Evolutionary conservation across 352 stramenopile species (phyloP), one percentile per base, ranked within the genome.

Genomic region (Globisporangium acanthophoron): DNA sequence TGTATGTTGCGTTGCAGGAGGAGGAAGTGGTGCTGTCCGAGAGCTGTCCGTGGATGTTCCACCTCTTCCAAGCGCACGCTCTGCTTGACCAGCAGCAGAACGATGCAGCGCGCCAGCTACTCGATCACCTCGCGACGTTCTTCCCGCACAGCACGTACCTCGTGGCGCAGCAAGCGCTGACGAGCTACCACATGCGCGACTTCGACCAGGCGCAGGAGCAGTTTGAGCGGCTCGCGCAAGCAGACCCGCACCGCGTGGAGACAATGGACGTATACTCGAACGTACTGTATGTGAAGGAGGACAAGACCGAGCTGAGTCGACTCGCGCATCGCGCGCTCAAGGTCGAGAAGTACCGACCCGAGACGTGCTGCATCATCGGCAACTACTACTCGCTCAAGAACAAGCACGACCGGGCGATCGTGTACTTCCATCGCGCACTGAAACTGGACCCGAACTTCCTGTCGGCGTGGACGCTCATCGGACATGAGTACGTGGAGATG

Each of bases 401-500:
- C 61, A 92, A 98, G 63, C 96, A 99, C 69, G 94, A 98, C 70
- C 95, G 96, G 56, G 97, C 97, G 3, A 96, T 99, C 45, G 73
- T 97, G 53, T 99, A 99, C 71, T 99, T 99, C 72, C 87, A 97
- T 59, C 86, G 96, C 27, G 92, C 93, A 21, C 75, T 99, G 6
- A 96, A 96, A 58, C 73, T 99, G 16, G 90, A 99, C 75, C 89
- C 85, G 3, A 90, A 90, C 15, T 99, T 97, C 65, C 71, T 98
- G 5, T 97, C 88, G 39, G 96, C 97, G 0, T 99, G 97, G 96
- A 99, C 96, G 33, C 79, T 99, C 9, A 98, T 99, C 58, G 97
- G 97, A 12, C 97, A 99, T 74, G 97, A 99, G 72, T 99, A 98
- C 73, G 87, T 99, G 33, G 96, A 99, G 73, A 92, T 99, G 80